These are phyloP conservation scores for Peronospora destructor DNA, from an alignment of 352 stramenopile genomes.

Conservation along the genomic window DNA sequence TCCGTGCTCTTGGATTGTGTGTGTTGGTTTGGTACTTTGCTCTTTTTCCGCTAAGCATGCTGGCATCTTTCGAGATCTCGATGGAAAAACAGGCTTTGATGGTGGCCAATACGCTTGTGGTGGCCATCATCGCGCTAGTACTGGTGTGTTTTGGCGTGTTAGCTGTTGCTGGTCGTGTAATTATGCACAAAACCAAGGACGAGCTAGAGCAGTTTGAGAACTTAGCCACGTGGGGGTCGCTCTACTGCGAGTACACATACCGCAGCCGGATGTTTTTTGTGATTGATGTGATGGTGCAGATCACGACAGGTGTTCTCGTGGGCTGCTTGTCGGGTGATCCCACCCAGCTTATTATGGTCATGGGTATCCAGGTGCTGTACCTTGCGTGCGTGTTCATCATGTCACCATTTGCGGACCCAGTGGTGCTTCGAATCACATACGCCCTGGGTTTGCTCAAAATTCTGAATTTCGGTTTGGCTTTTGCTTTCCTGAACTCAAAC, in stretches of 20 bases:
- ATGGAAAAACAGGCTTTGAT: conserved; percentile 47
- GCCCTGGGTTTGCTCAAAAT: conserved; percentile 45
- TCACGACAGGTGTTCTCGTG: conserved; percentile 47
- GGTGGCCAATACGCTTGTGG: conserved; percentile 24
- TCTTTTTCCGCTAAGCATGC: conserved; percentile 54
- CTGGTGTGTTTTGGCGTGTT: conserved; percentile 44
- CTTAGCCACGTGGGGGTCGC: conserved; percentile 49
- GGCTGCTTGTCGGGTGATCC: conserved; percentile 48
- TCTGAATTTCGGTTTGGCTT: conserved; percentile 50
- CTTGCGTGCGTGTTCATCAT: conserved; percentile 40
- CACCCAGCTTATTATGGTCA: conserved; percentile 48
- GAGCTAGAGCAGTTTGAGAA: conserved; percentile 53
- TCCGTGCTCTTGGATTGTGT: conserved; percentile 49
- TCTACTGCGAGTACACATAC: conserved; percentile 62
- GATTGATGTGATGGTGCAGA: conserved; percentile 45
- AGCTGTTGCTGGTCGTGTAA: conserved; percentile 40
- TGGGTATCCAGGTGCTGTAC: conserved; percentile 49
- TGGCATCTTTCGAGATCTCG: conserved; percentile 57
- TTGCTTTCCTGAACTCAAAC: conserved; percentile 50
- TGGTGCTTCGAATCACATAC: conserved; percentile 45
- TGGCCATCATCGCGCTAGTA: conserved; percentile 40
- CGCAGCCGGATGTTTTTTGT: conserved; percentile 61
- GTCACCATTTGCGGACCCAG: conserved; percentile 32
- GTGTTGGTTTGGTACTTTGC: conserved; percentile 61
- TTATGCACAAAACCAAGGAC: conserved; percentile 48